These are phyloP conservation scores for Marvania coccoides DNA, from an alignment of 139 green algal genomes.

Conservation along the genomic window DNA sequence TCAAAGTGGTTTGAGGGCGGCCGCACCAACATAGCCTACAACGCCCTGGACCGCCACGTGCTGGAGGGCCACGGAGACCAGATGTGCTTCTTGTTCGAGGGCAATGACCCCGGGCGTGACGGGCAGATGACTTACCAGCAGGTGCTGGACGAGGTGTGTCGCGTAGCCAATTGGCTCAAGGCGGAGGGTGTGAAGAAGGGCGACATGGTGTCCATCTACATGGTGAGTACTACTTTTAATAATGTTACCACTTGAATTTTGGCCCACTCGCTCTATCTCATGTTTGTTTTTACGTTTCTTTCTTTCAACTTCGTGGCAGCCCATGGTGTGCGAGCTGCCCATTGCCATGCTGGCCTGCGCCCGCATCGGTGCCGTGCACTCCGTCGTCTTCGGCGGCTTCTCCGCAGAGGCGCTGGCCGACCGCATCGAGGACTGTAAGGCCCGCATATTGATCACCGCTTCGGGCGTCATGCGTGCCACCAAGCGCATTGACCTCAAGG, in stretches of 20 bases:
- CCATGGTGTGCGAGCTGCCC: slow-evolving; percentile 88
- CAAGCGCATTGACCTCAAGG: slow-evolving; percentile 83
- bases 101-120: slow-evolving; percentile 46
- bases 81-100: slow-evolving; percentile 51
- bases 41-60: slow-evolving; percentile 59
- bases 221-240: too few relatives aligned
- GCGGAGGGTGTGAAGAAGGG: slow-evolving; percentile 68
- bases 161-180: slow-evolving; percentile 75
- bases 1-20: slow-evolving; percentile 49
- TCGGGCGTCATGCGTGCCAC: slow-evolving; percentile 63
- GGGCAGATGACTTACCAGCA: slow-evolving; percentile 46
- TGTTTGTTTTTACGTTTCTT: too few relatives aligned
- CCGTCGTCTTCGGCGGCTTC: slow-evolving; percentile 93
- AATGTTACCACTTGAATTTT: too few relatives aligned
- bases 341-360: slow-evolving; percentile 83
- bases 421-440: slow-evolving; percentile 53
- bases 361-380: slow-evolving; percentile 88
- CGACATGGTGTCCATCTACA: slow-evolving; percentile 84
- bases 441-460: slow-evolving; percentile 28
- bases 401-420: slow-evolving; percentile 72
- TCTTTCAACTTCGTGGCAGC: too few relatives aligned
- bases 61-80: slow-evolving; percentile 40
- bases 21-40: slow-evolving; percentile 57
- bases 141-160: slow-evolving; percentile 42
- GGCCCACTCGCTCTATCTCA: too few relatives aligned